phyloP scores from a whole-genome alignment of 768 basidiomycete species.

The Tephrocybe sp. region DNA sequence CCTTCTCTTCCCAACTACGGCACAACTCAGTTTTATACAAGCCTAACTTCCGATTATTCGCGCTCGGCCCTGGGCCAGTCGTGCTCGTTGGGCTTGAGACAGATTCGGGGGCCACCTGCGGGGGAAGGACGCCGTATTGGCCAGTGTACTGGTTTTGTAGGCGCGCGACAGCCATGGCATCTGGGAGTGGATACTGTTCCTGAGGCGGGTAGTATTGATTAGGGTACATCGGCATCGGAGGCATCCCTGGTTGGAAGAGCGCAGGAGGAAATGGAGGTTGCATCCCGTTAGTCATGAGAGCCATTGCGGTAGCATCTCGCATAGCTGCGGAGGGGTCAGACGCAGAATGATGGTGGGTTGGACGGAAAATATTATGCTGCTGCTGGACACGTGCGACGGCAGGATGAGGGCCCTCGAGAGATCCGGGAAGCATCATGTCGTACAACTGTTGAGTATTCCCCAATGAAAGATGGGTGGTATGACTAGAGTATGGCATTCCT shows the following conservation, averaged over 20 bases:
- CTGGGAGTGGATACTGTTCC: slow-evolving; percentile 52
- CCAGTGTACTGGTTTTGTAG: slow-evolving; percentile 66
- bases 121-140: slow-evolving; percentile 40
- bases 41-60: slow-evolving; percentile 89
- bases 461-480: slow-evolving; percentile 69
- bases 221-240: slow-evolving; percentile 63
- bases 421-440: slow-evolving; percentile 71
- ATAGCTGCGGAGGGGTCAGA: slow-evolving; percentile 77
- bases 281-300: slow-evolving; percentile 57
- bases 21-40: slow-evolving; percentile 91
- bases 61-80: slow-evolving; percentile 69
- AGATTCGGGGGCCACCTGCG: slow-evolving; percentile 31
- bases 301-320: slow-evolving; percentile 68
- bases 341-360: slow-evolving; percentile 78
- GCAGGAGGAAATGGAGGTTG: slow-evolving; percentile 54
- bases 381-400: slow-evolving; percentile 78
- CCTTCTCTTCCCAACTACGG: slow-evolving; percentile 92
- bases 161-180: slow-evolving; percentile 55
- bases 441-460: slow-evolving; percentile 78
- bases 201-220: slow-evolving; percentile 68
- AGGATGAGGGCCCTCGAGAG: slow-evolving; percentile 59
- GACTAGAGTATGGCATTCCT: slow-evolving; percentile 50
- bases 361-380: slow-evolving; percentile 73
- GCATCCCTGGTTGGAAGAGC: slow-evolving; percentile 56
- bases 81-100: slow-evolving; percentile 44